These are phyloP conservation scores for Xylaria grammica DNA, from an alignment of 495 filamentous ascomycete species.

Conservation along the genomic window DNA sequence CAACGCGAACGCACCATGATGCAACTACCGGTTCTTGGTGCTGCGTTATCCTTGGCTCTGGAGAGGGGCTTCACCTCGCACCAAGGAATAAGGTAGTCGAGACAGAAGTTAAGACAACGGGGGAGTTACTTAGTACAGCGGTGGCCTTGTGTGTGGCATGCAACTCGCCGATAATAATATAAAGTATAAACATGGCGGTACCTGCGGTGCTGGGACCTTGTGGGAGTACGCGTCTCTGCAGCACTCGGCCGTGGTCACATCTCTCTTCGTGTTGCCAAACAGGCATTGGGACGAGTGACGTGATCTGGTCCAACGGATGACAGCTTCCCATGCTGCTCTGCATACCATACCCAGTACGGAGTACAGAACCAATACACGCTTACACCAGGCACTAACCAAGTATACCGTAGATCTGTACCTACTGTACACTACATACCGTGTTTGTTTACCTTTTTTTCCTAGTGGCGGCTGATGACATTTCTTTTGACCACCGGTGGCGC, in stretches of 20 bases:
- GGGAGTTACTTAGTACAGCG: not conserved
- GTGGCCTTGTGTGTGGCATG: not conserved
- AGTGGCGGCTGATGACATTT: constrained; percentile 16
- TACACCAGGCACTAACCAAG: not conserved
- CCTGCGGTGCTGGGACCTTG: not conserved
- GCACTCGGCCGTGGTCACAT: constrained; percentile 13
- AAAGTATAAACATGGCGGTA: not conserved
- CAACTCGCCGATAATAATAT: constrained; percentile 2
- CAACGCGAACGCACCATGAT: not conserved
- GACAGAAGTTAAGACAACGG: not conserved
- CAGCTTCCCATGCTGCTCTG: constrained; percentile 20
- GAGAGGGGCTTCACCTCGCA: not conserved
- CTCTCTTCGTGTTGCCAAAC: constrained; percentile 27
- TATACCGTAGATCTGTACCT: constrained; percentile 18
- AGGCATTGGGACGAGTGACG: constrained; percentile 32
- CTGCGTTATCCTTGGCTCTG: not conserved
- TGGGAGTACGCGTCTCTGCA: constrained; percentile 11
- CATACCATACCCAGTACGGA: too few relatives aligned
- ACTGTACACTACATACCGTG: constrained; percentile 18
- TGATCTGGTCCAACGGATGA: constrained; percentile 26
- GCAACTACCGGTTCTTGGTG: not conserved
- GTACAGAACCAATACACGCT: constrained; percentile 18
- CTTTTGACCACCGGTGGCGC: constrained; percentile 9
- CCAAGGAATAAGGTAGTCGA: not conserved
- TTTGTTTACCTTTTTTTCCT: constrained; percentile 12